Evolutionary conservation across 768 basidiomycete species (phyloP).

Genomic region (Pleurotus citrinopileatus): DNA sequence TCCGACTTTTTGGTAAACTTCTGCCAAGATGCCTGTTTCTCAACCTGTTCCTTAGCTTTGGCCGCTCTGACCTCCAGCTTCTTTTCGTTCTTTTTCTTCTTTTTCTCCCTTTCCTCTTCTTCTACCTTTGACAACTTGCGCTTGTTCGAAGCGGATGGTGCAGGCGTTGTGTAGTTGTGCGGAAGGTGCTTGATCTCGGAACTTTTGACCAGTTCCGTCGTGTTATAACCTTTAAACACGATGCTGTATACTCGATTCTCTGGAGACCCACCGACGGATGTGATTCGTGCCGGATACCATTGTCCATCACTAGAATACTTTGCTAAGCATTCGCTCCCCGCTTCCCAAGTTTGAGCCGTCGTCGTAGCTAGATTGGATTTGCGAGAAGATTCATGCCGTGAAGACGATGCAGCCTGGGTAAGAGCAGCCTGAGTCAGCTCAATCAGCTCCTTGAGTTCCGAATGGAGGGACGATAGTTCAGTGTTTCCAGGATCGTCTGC

Average conservation of each 20-base stretch:
- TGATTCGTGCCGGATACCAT: conserved; percentile 90
- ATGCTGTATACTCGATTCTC: conserved; percentile 87
- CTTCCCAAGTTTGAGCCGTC: conserved; percentile 60
- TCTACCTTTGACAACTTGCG: conserved; percentile 77
- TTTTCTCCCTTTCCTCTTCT: conserved; percentile 83
- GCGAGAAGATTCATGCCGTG: conserved; percentile 55
- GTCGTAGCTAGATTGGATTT: conserved; percentile 47
- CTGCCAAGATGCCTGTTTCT: conserved; percentile 88
- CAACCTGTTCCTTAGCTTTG: conserved; percentile 85
- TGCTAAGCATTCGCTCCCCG: conserved; percentile 84
- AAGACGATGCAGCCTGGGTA: conserved; percentile 62
- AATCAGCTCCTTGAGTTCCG: conserved; percentile 83
- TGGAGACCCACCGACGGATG: conserved; percentile 75
- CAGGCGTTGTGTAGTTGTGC: conserved; percentile 42
- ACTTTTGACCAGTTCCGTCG: conserved; percentile 79
- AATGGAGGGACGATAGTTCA: conserved; percentile 70
- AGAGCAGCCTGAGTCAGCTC: conserved; percentile 71
- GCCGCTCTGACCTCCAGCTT: conserved; percentile 79
- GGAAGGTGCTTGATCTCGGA: conserved; percentile 71
- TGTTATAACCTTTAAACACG: conserved; percentile 89
- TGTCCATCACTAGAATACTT: conserved; percentile 81
- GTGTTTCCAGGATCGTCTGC: conserved; percentile 69
- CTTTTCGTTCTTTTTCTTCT: conserved; percentile 96
- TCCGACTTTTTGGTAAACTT: conserved; percentile 94
- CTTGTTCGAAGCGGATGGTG: conserved; percentile 53